Evolutionary conservation across 2,329 filamentous ascomycete genomes (phyloP).

Genomic region (Talaromyces marneffei): DNA sequence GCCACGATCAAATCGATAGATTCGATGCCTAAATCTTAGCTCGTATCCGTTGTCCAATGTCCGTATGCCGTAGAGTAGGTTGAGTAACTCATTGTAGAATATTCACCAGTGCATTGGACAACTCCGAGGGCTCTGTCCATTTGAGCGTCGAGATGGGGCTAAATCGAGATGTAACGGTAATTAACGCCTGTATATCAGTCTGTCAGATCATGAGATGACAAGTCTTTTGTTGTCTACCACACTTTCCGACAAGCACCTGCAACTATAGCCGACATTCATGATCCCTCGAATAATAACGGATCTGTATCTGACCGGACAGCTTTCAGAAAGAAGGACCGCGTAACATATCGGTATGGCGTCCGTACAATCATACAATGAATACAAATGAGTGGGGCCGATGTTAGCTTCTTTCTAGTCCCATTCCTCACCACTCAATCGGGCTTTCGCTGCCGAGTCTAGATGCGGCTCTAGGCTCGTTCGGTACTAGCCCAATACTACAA

Average conservation of each 20-base stretch:
- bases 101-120: background rate
- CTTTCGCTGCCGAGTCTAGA: slow-evolving; percentile 11
- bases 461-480: background rate
- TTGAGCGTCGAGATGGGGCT: background rate
- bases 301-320: background rate
- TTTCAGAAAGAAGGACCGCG: background rate
- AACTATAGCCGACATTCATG: background rate
- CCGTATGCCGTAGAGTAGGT: background rate
- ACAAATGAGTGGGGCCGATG: slow-evolving; percentile 1
- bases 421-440: slow-evolving; percentile 10
- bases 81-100: no score
- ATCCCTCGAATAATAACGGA: background rate
- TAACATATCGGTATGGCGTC: background rate
- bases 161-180: slow-evolving; percentile 1
- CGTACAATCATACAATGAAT: background rate
- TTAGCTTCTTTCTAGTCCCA: background rate
- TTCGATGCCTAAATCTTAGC: background rate
- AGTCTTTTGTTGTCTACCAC: background rate
- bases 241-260: background rate
- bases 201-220: background rate
- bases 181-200: background rate
- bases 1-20: background rate
- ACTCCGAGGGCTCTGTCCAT: background rate
- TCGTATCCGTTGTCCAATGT: background rate
- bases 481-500: background rate